Base-by-base conservation (phyloP, 108 stramenopile genomes). In the Fragilaria crotonensis region DNA sequence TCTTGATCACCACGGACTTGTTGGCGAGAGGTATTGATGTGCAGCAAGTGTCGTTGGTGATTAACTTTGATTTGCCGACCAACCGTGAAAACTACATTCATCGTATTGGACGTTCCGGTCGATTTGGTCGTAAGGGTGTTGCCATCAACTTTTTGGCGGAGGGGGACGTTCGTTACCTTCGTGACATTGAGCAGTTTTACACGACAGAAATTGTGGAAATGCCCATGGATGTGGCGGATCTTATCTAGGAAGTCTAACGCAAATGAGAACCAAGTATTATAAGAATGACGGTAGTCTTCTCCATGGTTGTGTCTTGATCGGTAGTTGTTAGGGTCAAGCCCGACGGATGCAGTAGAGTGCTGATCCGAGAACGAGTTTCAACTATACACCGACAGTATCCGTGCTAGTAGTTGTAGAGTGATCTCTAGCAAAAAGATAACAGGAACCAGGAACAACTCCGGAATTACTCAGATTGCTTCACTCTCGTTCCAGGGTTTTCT, bases 71-170 rank as follows among this genome's bases (percentile, higher is more conserved):
- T 67, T 81, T 99, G 33, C 99, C 99, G 33, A 97, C 97, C 46
- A 99, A 99, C 84, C 89, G 99, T 68, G 99, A 99, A 84, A 96
- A 97, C 80, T 99, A 98, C 93, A 98, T 98, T 66, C 98, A 99
- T 76, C 93, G 98, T 81, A 99, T 99, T 72, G 98, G 98, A 64
- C 96, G 98, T 64, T 93, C 90, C 45, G 98, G 98, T 65, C 96
- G 98, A 70, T 98, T 98, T 70, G 98, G 98, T 63, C 90, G 98
- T 75, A 99, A 98, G 94, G 98, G 98, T 75, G 97, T 98, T 32
- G 96, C 97, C 60, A 98, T 99, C 81, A 99, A 98, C 94, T 99
- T 99, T 77, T 68, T 99, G 59, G 95, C 96, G 26, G 85, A 89
- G 71, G 95, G 83, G 22, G 97, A 98, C 81, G 95, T 96, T 53